phyloP scores from a whole-genome alignment of 1,139 yeast genomes.

The Blastobotrys malaysiensis region DNA sequence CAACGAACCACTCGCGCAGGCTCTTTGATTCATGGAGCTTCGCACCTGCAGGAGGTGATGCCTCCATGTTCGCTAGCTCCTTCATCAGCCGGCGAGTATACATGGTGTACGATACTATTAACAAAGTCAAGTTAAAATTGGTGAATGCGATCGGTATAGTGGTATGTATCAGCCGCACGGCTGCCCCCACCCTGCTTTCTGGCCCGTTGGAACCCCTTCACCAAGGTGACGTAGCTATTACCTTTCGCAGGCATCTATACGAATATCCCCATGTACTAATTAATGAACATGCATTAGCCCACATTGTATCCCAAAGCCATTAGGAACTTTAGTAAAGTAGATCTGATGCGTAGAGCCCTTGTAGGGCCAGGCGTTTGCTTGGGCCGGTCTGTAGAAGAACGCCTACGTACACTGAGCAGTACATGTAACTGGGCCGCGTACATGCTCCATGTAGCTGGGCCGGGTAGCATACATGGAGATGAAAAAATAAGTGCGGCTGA shows the following conservation, averaged over 20 bases:
- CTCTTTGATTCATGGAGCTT: slow-evolving; percentile 28
- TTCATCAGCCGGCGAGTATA: slow-evolving; percentile 41
- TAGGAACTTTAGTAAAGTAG: too few species aligned
- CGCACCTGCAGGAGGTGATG: slow-evolving; percentile 28
- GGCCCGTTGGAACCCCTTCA: background rate
- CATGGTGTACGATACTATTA: too few species aligned
- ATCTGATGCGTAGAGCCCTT: too few species aligned
- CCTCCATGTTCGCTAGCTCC: slow-evolving; percentile 35
- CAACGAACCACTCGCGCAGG: slow-evolving; percentile 31
- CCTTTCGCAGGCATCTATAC: background rate
- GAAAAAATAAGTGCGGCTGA: background rate
- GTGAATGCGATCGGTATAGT: background rate
- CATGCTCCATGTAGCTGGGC: too few species aligned
- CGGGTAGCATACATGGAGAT: too few species aligned
- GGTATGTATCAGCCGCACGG: background rate
- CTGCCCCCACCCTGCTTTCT: background rate
- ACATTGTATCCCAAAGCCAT: too few species aligned
- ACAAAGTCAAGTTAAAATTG: too few species aligned
- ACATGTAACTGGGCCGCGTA: too few species aligned
- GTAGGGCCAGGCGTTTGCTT: too few species aligned
- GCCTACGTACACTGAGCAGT: too few species aligned
- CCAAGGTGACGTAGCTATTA: background rate
- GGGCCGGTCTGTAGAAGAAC: too few species aligned
- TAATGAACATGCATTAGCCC: too few species aligned
- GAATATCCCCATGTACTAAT: background rate